phyloP scores from a whole-genome alignment of 768 basidiomycete genomes.

The Trametes gibbosa region DNA sequence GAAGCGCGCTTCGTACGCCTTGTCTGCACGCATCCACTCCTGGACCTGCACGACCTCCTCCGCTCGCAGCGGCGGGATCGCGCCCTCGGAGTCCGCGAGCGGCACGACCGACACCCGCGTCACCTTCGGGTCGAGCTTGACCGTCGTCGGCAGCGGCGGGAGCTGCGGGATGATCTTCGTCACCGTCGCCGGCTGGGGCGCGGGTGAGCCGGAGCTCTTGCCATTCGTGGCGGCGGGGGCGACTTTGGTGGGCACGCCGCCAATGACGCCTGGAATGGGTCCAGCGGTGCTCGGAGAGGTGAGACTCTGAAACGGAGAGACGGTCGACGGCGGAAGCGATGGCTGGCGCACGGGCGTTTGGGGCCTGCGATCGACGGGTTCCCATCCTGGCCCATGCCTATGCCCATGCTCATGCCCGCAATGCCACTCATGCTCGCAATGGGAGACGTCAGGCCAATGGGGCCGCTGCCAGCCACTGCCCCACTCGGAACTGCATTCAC shows the following conservation, averaged over 20 bases:
- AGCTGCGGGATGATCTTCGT: conserved; percentile 33
- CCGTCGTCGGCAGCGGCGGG: conserved; percentile 43
- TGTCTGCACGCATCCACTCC: conserved; percentile 63
- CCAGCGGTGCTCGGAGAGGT: conserved; percentile 10
- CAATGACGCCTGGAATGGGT: conserved; percentile 12
- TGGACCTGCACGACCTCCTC: conserved; percentile 53
- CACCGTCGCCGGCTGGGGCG: conserved; percentile 9
- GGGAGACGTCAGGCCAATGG: conserved; percentile 14
- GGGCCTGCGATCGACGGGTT: conserved; percentile 20
- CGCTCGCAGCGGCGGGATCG: conserved; percentile 52
- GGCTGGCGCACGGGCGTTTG: conserved; percentile 24
- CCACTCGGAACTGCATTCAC: not conserved
- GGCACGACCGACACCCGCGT: conserved; percentile 65
- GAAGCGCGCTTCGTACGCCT: conserved; percentile 50
- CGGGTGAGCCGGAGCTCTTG: not conserved
- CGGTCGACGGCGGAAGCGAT: conserved; percentile 22
- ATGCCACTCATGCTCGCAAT: conserved; percentile 4
- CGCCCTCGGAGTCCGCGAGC: conserved; percentile 45
- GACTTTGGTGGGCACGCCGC: conserved; percentile 3
- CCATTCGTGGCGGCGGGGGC: not conserved
- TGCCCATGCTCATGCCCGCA: conserved; percentile 15
- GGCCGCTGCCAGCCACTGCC: conserved; percentile 10
- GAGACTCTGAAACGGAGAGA: conserved; percentile 22
- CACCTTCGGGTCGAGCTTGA: conserved; percentile 50
- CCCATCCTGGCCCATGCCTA: conserved; percentile 21